phyloP scores from a whole-genome alignment of 495 filamentous ascomycete species.

The Amorphotheca resinae region DNA sequence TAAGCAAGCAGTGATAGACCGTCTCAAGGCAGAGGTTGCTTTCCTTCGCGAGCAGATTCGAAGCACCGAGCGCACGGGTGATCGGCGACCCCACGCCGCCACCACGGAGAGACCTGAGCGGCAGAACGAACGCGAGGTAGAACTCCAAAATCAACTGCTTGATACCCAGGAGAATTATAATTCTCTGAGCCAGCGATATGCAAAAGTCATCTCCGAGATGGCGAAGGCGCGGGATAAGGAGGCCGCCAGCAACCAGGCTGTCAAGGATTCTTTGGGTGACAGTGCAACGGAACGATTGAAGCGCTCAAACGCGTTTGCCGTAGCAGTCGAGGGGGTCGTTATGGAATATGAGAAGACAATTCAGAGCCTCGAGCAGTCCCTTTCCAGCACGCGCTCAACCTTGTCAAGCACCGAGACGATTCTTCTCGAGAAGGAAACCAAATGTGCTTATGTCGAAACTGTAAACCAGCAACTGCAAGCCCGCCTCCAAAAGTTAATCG shows the following conservation, averaged over 20 bases:
- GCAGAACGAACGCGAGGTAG: conserved; percentile 71
- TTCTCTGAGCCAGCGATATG: conserved; percentile 79
- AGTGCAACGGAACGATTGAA: conserved; percentile 82
- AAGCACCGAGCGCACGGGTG: conserved; percentile 34
- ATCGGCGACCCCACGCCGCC: conserved; percentile 37
- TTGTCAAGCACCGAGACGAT: conserved; percentile 73
- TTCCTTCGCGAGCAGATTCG: conserved; percentile 93
- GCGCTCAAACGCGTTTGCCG: conserved; percentile 85
- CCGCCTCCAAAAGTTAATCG: conserved; percentile 76
- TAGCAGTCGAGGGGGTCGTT: conserved; percentile 90
- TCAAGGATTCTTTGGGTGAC: conserved; percentile 50
- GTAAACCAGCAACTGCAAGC: conserved; percentile 80
- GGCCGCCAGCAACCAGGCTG: conserved; percentile 34
- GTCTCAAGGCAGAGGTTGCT: conserved; percentile 83
- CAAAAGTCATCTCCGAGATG: conserved; percentile 88
- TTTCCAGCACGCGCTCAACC: conserved; percentile 78
- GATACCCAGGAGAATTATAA: conserved; percentile 93
- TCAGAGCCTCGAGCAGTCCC: conserved; percentile 78
- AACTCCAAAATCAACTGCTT: conserved; percentile 87
- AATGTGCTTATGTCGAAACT: conserved; percentile 82
- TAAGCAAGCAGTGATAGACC: conserved; percentile 88
- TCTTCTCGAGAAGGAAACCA: conserved; percentile 85
- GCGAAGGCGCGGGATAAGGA: conserved; percentile 68
- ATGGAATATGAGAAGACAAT: conserved; percentile 99
- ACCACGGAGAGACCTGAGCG: conserved; percentile 66